Percentiles rank a stretch among this genome's conserved stretches.
Evolutionary conservation across 1,284 basidiomycete species (phyloP).

Genomic region (Phlebopus sp.): DNA sequence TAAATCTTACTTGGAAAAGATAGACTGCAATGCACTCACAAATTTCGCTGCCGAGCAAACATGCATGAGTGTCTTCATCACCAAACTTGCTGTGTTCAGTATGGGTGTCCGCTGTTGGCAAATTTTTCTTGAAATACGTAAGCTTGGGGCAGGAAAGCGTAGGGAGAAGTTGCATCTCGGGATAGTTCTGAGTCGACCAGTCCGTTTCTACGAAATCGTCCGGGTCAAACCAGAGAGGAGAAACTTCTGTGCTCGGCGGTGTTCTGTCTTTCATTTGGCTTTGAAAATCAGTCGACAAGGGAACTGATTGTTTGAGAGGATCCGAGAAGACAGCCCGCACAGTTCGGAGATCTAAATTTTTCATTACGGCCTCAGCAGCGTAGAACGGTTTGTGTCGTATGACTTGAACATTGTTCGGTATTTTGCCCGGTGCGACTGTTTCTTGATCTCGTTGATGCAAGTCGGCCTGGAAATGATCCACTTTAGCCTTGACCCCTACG

Average conservation of each 20-base stretch:
- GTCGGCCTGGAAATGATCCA: slow-evolving; percentile 84
- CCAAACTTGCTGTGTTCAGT: slow-evolving; percentile 79
- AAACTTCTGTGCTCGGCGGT: slow-evolving; percentile 28
- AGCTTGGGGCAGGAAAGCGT: slow-evolving; percentile 80
- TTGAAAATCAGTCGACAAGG: slow-evolving; percentile 35
- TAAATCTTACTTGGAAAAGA: slow-evolving; percentile 2
- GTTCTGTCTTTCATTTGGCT: slow-evolving; percentile 24
- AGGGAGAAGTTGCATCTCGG: slow-evolving; percentile 70
- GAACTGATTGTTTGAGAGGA: slow-evolving; percentile 58
- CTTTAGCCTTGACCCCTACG: slow-evolving; percentile 82
- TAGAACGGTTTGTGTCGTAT: slow-evolving; percentile 86
- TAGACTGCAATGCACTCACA: slow-evolving; percentile 45
- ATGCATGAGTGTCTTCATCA: slow-evolving; percentile 81
- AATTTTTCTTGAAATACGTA: slow-evolving; percentile 74
- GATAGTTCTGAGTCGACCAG: slow-evolving; percentile 50
- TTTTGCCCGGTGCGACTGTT: slow-evolving; percentile 48
- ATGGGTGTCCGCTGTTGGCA: slow-evolving; percentile 39
- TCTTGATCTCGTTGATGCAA: slow-evolving; percentile 93
- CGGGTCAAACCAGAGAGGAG: slow-evolving; percentile 70
- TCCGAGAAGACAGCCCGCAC: slow-evolving; percentile 79
- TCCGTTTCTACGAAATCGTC: slow-evolving; percentile 87
- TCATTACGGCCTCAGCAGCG: slow-evolving; percentile 85
- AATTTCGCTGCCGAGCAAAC: slow-evolving; percentile 73
- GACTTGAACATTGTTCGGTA: slow-evolving; percentile 50
- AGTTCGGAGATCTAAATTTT: slow-evolving; percentile 76